These are phyloP conservation scores for Neurospora tetraspora DNA, from an alignment of 495 filamentous ascomycete species.

Conservation along the genomic window DNA sequence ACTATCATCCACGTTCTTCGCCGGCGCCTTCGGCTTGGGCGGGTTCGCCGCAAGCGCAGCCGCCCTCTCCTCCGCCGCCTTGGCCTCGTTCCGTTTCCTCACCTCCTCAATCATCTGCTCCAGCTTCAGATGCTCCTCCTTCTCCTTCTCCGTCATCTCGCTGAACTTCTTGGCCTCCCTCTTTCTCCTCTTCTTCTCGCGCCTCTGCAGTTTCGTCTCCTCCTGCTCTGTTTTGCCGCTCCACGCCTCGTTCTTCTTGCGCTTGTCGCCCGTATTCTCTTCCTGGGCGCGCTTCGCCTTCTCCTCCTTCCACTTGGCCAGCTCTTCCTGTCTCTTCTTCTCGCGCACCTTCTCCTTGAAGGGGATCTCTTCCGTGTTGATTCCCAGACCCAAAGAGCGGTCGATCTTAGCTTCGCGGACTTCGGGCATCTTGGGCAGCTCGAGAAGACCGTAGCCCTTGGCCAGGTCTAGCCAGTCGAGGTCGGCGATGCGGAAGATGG, in stretches of 20 bases:
- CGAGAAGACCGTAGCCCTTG: slow-evolving; percentile 67
- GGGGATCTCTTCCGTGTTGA: slow-evolving; percentile 56
- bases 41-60: slow-evolving; percentile 46
- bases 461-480: slow-evolving; percentile 78
- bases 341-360: slow-evolving; percentile 77
- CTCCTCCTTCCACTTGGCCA: slow-evolving; percentile 22
- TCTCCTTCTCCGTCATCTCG: slow-evolving; percentile 67
- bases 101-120: slow-evolving; percentile 64
- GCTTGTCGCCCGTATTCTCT: slow-evolving; percentile 25
- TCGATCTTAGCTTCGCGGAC: slow-evolving; percentile 58
- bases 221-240: slow-evolving; percentile 67
- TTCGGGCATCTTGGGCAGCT: slow-evolving; percentile 92
- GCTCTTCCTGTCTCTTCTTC: slow-evolving; percentile 48
- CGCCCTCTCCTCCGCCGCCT: slow-evolving; percentile 27
- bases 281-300: slow-evolving; percentile 16
- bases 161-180: slow-evolving; percentile 58
- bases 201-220: slow-evolving; percentile 51
- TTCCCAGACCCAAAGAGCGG: slow-evolving; percentile 68
- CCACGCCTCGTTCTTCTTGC: slow-evolving; percentile 63
- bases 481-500: slow-evolving; percentile 79
- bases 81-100: slow-evolving; percentile 44
- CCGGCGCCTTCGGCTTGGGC: slow-evolving; percentile 34
- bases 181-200: slow-evolving; percentile 65
- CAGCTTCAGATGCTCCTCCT: slow-evolving; percentile 56
- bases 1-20: slow-evolving; percentile 3